Evolutionary conservation across 805 yeast species (phyloP).

Genomic region (Wickerhamomyces bovis): DNA sequence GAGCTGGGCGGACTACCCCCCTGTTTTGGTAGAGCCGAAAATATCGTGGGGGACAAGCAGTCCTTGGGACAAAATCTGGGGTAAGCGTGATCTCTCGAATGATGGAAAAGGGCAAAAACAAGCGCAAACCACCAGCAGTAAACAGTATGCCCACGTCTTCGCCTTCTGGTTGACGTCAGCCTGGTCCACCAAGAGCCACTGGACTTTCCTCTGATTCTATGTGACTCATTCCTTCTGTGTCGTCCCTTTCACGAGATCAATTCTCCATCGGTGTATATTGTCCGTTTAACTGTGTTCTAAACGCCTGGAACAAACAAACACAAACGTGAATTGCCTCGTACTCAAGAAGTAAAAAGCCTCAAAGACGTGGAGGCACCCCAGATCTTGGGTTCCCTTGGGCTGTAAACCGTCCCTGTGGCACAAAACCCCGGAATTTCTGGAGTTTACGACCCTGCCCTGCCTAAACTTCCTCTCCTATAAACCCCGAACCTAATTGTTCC

Average conservation of each 20-base stretch:
- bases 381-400: no score
- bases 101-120: neutral
- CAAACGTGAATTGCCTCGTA: neutral
- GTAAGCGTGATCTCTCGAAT: neutral
- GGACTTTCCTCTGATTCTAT: no score
- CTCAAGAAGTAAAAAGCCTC: no score
- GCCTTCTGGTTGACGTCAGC: neutral
- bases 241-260: neutral
- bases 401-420: no score
- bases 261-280: neutral
- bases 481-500: neutral
- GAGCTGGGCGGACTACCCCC: neutral
- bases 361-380: neutral
- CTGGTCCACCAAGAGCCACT: no score
- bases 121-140: neutral
- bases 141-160: neutral
- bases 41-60: neutral
- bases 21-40: neutral
- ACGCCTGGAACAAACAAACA: neutral
- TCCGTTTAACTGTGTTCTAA: neutral
- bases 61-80: conserved; percentile 5
- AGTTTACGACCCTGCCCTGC: neutral
- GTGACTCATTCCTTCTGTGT: neutral
- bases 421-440: neutral
- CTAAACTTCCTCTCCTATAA: neutral